Base-by-base conservation (phyloP, 2,329 filamentous ascomycete genomes). In the Daldinia eschscholtzii region DNA sequence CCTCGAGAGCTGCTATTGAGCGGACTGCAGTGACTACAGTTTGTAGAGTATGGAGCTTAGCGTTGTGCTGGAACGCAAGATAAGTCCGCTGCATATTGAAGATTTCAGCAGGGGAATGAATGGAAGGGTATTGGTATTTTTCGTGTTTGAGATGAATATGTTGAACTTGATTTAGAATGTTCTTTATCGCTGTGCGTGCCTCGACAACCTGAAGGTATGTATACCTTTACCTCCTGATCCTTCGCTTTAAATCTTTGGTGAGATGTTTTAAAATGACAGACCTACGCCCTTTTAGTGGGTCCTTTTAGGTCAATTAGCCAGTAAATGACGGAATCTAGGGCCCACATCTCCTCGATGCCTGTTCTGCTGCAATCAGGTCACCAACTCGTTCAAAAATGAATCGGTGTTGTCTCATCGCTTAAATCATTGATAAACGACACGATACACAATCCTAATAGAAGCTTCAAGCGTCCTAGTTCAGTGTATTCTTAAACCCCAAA, bases 401-500 rank as follows among this genome's bases (percentile, higher is more conserved):
- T 67, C 61, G 52, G 57, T 13, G 20, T 23, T 62, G 15, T 70
- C 57, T 58, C 23, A 12, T 18, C 23, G 30, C 23, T 23, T 44
- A 41, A 42, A 48, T 33, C 15, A 69, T 41, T 20, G 33, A 58
- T 30, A 33, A 46, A 18, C 9, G 30, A 58, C 55, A 10, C 15
- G 15, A 57, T 39, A 57, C 4, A 30, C 12, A 12, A 37, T 5
- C 7, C 23, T 10, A 2, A 42, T 37, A 12, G 33, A n/a, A 18
- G 53, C 65, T 56, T 30, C 57, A 59, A 65, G 69, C 61, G 64
- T 66, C 55, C 63, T 53, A 69, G 61, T 70, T 72, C 3, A 97
- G 83, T 3, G 90, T 93, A 58, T 87, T 89, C 81, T 98, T 97
- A 81, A 98, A 98, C 1, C 95, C 95, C 75, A 95, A 91, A 78